Conservation (phyloP, 345 rosid species). For the Trapa incisa region DNA sequence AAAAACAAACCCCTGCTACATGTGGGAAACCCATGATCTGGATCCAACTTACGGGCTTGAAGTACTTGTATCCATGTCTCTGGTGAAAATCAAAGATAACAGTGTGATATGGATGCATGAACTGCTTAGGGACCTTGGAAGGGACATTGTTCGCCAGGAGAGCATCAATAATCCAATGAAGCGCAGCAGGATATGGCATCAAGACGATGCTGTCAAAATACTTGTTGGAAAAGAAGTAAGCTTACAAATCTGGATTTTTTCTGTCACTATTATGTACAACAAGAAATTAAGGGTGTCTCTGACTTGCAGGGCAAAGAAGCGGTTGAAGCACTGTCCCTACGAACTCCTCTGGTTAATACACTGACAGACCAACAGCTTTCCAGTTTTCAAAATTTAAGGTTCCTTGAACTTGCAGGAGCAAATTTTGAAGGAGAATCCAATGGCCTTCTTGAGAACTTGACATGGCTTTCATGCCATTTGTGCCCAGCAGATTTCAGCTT, state of each 20-base stretch:
- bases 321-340: neutral
- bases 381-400: neutral
- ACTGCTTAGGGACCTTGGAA: slow-evolving; percentile 4
- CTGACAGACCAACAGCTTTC: neutral
- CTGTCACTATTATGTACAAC: neutral
- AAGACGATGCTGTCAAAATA: neutral
- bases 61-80: neutral
- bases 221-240: neutral
- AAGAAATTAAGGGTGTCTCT: no score
- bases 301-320: neutral
- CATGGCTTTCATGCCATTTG: neutral
- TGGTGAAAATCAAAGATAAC: neutral
- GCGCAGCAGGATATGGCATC: neutral
- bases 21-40: neutral
- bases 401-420: accelerated
- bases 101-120: slow-evolving; percentile 1
- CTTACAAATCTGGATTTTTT: neutral
- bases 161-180: neutral
- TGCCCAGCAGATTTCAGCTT: neutral
- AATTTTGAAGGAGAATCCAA: neutral
- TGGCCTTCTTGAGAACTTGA: neutral
- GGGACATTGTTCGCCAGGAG: neutral
- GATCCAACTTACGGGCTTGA: neutral
- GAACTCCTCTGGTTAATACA: no score
- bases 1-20: neutral